These are phyloP conservation scores for Turritis glabra DNA, from an alignment of 345 rosid species.

Conservation along the genomic window DNA sequence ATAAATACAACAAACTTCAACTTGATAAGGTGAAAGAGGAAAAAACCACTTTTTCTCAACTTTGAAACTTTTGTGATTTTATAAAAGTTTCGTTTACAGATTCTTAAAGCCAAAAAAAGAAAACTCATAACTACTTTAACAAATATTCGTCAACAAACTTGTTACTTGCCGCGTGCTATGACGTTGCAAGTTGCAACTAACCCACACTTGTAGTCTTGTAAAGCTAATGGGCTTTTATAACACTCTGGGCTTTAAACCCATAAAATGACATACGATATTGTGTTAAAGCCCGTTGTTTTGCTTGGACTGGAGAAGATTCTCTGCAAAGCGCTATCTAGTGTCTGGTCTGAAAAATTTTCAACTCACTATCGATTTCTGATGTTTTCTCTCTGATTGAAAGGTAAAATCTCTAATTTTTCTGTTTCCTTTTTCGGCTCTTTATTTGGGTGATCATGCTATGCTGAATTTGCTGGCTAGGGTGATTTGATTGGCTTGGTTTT, in stretches of 20 bases:
- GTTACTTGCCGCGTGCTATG: constrained; percentile 5
- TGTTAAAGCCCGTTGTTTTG: not conserved
- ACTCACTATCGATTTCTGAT: constrained; percentile 5
- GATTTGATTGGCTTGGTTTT: not conserved
- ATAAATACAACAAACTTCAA: not conserved
- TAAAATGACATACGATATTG: not conserved
- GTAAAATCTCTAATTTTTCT: not conserved
- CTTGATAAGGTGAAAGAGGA: not conserved
- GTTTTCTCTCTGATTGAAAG: constrained; percentile 9
- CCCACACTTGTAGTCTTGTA: not conserved
- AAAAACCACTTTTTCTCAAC: not conserved
- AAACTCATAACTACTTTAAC: not conserved
- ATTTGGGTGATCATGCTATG: not conserved
- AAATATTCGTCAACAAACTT: not conserved
- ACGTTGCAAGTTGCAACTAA: constrained; percentile 6
- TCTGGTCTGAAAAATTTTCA: constrained; percentile 15
- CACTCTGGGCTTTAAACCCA: not conserved
- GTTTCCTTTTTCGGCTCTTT: not conserved
- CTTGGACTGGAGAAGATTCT: not conserved
- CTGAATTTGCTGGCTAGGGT: not conserved
- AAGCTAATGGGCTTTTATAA: constrained; percentile 10
- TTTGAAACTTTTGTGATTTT: not conserved
- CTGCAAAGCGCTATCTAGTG: not conserved
- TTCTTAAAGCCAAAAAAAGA: constrained; percentile 9
- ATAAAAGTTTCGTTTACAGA: not conserved